phyloP scores from a whole-genome alignment of 2,329 filamentous ascomycete species.

The Didymella segeticola region DNA sequence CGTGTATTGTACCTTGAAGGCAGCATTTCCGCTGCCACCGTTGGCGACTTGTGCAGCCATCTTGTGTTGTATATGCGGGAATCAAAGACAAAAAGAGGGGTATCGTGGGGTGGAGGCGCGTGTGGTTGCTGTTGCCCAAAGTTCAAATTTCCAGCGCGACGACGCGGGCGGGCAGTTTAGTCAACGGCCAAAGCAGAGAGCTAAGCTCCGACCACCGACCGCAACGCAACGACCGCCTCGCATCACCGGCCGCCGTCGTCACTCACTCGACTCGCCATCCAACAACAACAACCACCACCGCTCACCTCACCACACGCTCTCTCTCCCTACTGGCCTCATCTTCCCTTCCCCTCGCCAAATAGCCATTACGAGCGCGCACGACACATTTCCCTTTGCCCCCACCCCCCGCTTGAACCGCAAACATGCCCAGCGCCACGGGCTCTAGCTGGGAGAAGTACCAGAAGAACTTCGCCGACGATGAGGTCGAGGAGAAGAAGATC shows the following conservation, averaged over 20 bases:
- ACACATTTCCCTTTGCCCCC: too few relatives aligned
- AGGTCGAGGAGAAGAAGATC: constrained; percentile 99
- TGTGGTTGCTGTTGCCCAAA: constrained; percentile 35
- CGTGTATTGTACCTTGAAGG: constrained; percentile 65
- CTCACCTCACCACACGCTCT: background rate
- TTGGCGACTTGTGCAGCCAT: constrained; percentile 46
- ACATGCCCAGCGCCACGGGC: constrained; percentile 92
- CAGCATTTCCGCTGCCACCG: constrained; percentile 62
- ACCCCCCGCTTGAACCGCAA: constrained; percentile 37
- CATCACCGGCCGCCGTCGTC: constrained; percentile 22
- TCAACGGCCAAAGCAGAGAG: constrained; percentile 12
- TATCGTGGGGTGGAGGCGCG: constrained; percentile 28
- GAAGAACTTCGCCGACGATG: constrained; percentile 96
- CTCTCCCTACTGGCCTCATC: background rate
- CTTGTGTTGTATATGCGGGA: constrained; percentile 23
- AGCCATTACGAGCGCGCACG: constrained; percentile 4
- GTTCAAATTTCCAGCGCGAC: constrained; percentile 30
- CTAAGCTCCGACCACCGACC: constrained; percentile 34
- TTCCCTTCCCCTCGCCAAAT: too few relatives aligned
- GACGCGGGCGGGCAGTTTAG: constrained; percentile 30
- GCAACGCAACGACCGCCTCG: too few relatives aligned
- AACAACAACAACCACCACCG: constrained; percentile 9
- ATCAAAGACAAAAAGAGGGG: constrained; percentile 28
- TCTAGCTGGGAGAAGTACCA: constrained; percentile 98
- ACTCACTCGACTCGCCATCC: constrained; percentile 10